Evolutionary conservation across 768 basidiomycete species (phyloP).

Genomic region (Termitomyces bulborhizus): DNA sequence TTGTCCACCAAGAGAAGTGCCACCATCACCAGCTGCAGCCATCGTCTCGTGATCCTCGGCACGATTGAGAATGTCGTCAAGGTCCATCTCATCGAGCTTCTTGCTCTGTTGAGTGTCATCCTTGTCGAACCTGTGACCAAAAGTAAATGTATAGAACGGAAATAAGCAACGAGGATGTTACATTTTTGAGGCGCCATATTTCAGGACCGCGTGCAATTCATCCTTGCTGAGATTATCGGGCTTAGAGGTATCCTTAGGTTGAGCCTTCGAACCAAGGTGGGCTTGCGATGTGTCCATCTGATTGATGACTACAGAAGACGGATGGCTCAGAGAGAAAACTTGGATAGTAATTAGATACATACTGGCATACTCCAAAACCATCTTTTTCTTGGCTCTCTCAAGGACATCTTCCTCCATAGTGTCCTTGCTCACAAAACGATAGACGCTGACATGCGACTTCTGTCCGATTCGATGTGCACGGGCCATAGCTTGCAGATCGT

Average conservation of each 20-base stretch:
- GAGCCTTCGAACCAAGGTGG: constrained; percentile 80
- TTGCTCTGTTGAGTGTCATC: constrained; percentile 89
- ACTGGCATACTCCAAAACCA: constrained; percentile 99
- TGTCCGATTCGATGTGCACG: constrained; percentile 98
- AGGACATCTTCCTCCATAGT: constrained; percentile 99
- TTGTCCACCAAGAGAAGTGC: constrained; percentile 95
- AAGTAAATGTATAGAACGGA: constrained; percentile 11
- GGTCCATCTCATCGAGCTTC: constrained; percentile 98
- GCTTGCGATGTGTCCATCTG: constrained; percentile 99
- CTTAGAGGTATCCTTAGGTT: constrained; percentile 63
- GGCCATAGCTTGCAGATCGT: constrained; percentile 98
- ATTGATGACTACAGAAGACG: constrained; percentile 74
- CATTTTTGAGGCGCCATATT: constrained; percentile 99
- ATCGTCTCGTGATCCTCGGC: constrained; percentile 98
- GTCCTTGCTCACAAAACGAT: constrained; percentile 97
- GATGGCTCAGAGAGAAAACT: not conserved
- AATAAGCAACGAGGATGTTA: constrained; percentile 26
- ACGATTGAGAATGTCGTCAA: constrained; percentile 94
- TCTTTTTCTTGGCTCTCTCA: constrained; percentile 97
- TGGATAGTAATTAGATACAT: constrained; percentile 31
- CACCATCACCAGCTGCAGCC: constrained; percentile 72
- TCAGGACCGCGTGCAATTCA: constrained; percentile 93
- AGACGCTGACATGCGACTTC: constrained; percentile 97
- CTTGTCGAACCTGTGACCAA: constrained; percentile 81
- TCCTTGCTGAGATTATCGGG: constrained; percentile 90